Base-by-base conservation (phyloP, 2,329 filamentous ascomycete genomes). In the Cladosporium colombiae region DNA sequence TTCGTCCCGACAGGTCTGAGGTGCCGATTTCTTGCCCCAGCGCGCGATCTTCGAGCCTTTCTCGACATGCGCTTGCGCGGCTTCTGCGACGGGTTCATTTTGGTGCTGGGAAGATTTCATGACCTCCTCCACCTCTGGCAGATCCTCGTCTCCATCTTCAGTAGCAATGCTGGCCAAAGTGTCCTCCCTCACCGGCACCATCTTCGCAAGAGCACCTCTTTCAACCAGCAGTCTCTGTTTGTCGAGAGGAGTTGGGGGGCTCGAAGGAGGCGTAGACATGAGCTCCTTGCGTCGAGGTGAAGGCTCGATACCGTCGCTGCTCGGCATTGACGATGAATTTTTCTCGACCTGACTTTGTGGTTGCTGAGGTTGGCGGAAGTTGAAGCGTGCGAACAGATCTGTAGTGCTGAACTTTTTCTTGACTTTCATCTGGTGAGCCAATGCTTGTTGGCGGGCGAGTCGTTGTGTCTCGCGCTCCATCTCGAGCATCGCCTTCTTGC, bases 391-490 rank as follows among this genome's bases (percentile, higher is more conserved):
- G 73, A 98, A 91, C 1, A 99, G 83, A 66, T 91, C 91, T 44
- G 88, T 87, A 71, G 93, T 95, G 7, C 89, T 88, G 69, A 97
- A 91, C 80, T 92, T 96, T 83, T 95, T 98, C 78, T 91, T 93
- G 1, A 92, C 81, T 79, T 89, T 92, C 27, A 92, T 91, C 75
- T 97, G 89, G 77, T 98, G 93, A 1, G 91, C 88, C 58, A 99
- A 85, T 77, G 98, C 94, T 86, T 97, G 91, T 74, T 91, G 96
- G 70, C 95, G 86, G 70, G 87, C 89, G 80, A 99, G 87, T 33
- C 95, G 88, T 80, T 99, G 95, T 1, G 94, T 97, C 78, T 99
- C 95, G 66, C 92, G 87, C 72, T 91, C 90, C 90, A 99, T 97
- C 71, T 98, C 94, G 75, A 97, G 92, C 50, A 97, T 77, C 0